Conservation (phyloP, 2,329 filamentous ascomycete genomes). For the Chrysoporthe austroafricana region DNA sequence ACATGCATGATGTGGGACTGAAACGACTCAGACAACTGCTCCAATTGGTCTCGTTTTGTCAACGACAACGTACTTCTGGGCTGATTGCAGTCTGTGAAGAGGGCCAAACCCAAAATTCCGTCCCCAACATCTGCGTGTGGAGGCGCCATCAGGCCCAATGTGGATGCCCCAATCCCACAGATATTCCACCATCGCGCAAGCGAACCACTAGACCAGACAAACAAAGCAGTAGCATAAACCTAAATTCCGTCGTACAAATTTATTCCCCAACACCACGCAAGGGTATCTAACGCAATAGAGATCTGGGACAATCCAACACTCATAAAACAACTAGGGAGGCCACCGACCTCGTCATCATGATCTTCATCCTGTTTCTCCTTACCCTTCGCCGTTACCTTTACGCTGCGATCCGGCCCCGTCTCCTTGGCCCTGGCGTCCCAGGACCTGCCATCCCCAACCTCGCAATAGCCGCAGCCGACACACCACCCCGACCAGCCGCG, state of each 20-base stretch:
- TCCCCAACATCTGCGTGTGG: neutral
- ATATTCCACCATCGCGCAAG: too few species aligned
- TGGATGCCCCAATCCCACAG: neutral
- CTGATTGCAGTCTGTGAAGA: neutral
- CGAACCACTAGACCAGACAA: neutral
- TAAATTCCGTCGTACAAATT: neutral
- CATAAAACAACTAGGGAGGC: neutral
- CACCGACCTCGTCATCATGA: neutral
- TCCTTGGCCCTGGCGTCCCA: slow-evolving; percentile 22
- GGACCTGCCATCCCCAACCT: slow-evolving; percentile 17
- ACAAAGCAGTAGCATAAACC: neutral
- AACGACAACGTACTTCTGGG: neutral
- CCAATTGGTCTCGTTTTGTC: neutral
- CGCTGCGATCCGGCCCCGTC: neutral
- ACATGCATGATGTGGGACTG: neutral
- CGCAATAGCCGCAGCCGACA: slow-evolving; percentile 12
- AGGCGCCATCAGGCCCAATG: neutral
- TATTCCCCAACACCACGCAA: slow-evolving; percentile 11
- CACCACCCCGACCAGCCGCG: slow-evolving; percentile 5
- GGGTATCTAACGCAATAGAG: slow-evolving; percentile 25
- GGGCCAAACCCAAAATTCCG: neutral
- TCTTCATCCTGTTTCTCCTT: neutral
- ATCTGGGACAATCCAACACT: slow-evolving; percentile 4
- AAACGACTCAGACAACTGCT: neutral
- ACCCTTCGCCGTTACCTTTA: neutral